Conservation (phyloP, 2,329 filamentous ascomycete species). For the Bisporella sp. region DNA sequence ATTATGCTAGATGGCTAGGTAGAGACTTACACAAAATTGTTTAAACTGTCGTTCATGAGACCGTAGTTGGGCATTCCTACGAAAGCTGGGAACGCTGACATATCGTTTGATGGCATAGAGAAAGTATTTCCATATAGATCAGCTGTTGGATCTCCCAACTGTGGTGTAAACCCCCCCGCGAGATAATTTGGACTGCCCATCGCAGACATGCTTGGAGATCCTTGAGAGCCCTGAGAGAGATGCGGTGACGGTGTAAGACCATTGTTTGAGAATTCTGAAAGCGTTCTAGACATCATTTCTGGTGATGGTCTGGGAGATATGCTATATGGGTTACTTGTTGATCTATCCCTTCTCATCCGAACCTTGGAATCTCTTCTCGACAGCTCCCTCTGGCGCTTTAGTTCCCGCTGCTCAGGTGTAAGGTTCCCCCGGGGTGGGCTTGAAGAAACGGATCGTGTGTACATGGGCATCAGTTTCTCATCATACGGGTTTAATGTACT, state of each 20-base stretch:
- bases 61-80: constrained; percentile 16
- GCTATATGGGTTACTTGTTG: constrained; percentile 26
- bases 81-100: constrained; percentile 19
- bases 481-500: constrained; percentile 24
- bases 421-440: constrained; percentile 49
- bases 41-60: constrained; percentile 14
- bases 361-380: constrained; percentile 52
- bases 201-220: constrained; percentile 17
- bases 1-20: not conserved
- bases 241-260: constrained; percentile 26
- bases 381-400: constrained; percentile 55
- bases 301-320: constrained; percentile 25
- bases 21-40: constrained; percentile 19
- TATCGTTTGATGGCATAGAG: constrained; percentile 24
- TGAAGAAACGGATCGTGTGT: constrained; percentile 35
- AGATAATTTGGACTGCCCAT: constrained; percentile 23
- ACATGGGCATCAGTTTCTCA: constrained; percentile 24
- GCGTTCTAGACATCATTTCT: constrained; percentile 24
- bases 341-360: constrained; percentile 40
- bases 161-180: constrained; percentile 19
- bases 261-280: constrained; percentile 21
- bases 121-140: constrained; percentile 27
- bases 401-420: constrained; percentile 53
- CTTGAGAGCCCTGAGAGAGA: constrained; percentile 21
- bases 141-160: constrained; percentile 13